These are phyloP conservation scores for Lichenothelia convexa DNA, from an alignment of 495 filamentous ascomycete species.

Conservation along the genomic window DNA sequence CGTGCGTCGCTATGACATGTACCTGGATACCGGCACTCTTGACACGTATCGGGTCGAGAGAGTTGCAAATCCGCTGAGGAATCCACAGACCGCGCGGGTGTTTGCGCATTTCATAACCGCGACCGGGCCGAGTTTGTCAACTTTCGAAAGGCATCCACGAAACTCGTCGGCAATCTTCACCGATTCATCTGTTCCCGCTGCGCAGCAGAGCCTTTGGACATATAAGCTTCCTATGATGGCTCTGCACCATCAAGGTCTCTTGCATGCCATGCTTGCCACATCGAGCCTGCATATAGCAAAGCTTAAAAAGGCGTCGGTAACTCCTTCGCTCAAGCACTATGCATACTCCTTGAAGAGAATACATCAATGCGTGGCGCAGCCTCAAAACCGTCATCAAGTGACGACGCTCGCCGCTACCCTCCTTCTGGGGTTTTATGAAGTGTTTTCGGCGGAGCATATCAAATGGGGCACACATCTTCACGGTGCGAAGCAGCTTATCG, in stretches of 20 bases:
- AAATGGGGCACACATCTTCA: conserved; percentile 90
- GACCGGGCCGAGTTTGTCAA: conserved; percentile 69
- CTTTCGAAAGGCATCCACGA: conserved; percentile 69
- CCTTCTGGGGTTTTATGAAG: conserved; percentile 84
- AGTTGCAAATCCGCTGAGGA: conserved; percentile 61
- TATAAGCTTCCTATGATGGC: conserved; percentile 75
- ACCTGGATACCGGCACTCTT: conserved; percentile 56
- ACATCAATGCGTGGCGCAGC: conserved; percentile 51
- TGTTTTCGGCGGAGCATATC: conserved; percentile 82
- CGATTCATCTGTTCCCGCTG: conserved; percentile 41
- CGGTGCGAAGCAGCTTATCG: conserved; percentile 65
- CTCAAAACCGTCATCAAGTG: conserved; percentile 51
- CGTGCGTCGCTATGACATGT: conserved; percentile 42
- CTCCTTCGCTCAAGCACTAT: conserved; percentile 81
- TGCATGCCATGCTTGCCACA: conserved; percentile 83
- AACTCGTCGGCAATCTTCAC: conserved; percentile 58
- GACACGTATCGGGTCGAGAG: conserved; percentile 58
- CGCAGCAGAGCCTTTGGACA: conserved; percentile 68
- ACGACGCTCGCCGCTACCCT: conserved; percentile 75
- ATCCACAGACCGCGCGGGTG: conserved; percentile 63
- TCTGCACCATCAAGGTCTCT: conserved; percentile 62
- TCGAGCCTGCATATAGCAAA: conserved; percentile 79
- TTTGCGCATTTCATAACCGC: conserved; percentile 89
- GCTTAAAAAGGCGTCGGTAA: conserved; percentile 48
- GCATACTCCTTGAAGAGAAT: conserved; percentile 66